Evolutionary conservation across 768 basidiomycete genomes (phyloP), one percentile per base, ranked within the genome.

Genomic region (Strobilomyces echinocephalus): DNA sequence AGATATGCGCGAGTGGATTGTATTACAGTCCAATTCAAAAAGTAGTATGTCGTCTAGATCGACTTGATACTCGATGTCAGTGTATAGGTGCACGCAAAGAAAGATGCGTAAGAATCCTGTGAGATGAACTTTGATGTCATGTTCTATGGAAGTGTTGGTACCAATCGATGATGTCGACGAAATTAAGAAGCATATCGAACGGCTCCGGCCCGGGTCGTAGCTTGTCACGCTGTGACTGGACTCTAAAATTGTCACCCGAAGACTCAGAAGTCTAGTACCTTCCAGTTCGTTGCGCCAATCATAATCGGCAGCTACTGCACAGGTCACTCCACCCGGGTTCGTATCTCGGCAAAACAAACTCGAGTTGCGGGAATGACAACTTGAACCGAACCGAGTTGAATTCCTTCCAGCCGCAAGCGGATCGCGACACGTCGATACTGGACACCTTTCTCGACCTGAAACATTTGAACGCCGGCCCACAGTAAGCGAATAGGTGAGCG

Each of bases 331-430:
- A 52, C 56, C 24, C 24, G 24, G 10, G 8, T 11, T 41, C 31
- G 34, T 15, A 40, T 16, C 49, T 55, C 57, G 60, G 54, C 43
- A 55, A 46, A 14, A 2, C 24, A 36, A 48, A 14, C 28, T 2
- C 34, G 35, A 26, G 26, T 28, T 34, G 54, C 63, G 61, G 49
- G 57, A 60, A 56, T 45, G 54, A 16, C 20, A 15, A 30, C 24
- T 53, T 56, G 36, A 40, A 50, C 30, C 28, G n/a, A 43, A 36
- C 41, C 40, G 45, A 38, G 28, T 35, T 18, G 48, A 14, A 40
- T 35, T 53, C 38, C 26, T 45, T 41, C 20, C 14, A 24, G 15
- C 24, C 7, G 6, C 26, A 11, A 3, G 12, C 41, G 14, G 8
- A 26, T 42, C 39, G 8, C 34, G 38, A 26, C 39, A 35, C 40